Evolutionary conservation across 306 rosid species (phyloP).

Genomic region (Chamaecrista fasciculata): DNA sequence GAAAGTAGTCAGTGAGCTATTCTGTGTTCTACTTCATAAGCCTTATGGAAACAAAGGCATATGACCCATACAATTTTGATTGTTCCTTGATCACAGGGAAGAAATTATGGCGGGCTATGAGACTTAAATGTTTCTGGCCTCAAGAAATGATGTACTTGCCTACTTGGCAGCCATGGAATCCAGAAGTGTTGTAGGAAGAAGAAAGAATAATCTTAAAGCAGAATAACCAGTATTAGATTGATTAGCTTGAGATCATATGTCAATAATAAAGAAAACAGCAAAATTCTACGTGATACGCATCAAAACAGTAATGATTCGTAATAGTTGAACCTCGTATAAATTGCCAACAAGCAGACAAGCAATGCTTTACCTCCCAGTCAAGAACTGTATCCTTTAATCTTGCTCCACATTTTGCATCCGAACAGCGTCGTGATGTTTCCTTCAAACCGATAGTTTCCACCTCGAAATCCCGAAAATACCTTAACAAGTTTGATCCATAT

Average conservation of each 20-base stretch:
- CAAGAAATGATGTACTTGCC: background rate
- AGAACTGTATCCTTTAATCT: conserved; percentile 93
- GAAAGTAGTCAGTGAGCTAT: background rate
- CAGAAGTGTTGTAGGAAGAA: background rate
- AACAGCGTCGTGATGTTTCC: conserved; percentile 87
- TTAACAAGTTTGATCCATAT: conserved; percentile 30
- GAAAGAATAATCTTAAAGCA: background rate
- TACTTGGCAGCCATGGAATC: background rate
- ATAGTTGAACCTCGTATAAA: conserved; percentile 22
- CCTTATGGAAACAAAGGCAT: background rate
- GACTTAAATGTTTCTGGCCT: background rate
- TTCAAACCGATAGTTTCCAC: conserved; percentile 92
- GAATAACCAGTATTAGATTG: background rate
- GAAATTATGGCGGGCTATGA: background rate
- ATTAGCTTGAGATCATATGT: conserved; percentile 10
- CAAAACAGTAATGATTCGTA: background rate
- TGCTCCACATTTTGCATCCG: conserved; percentile 63
- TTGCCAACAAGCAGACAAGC: conserved; percentile 21
- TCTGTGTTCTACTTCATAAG: background rate
- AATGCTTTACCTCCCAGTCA: conserved; percentile 87
- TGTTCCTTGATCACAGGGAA: background rate
- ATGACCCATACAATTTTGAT: background rate
- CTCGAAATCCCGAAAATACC: conserved; percentile 96
- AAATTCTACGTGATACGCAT: background rate
- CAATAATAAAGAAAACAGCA: conserved; percentile 24